A percentile compares a stretch with the other conserved stretches of the same genome.
Evolutionary conservation across 306 rosid genomes (phyloP).

Genomic region (Citrullus colocynthis): DNA sequence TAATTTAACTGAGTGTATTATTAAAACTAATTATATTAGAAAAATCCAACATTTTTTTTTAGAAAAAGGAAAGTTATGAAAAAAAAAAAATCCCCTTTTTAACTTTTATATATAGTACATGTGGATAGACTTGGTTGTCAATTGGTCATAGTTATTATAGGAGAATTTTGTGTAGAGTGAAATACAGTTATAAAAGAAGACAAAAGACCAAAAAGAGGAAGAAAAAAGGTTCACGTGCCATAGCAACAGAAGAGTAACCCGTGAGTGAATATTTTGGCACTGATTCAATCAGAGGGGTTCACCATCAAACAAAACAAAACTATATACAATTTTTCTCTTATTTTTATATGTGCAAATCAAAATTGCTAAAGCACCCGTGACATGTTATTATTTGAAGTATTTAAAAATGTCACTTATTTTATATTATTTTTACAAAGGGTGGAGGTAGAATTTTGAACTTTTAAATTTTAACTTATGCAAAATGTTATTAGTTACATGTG

Average conservation of each 20-base stretch:
- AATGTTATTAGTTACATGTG: too few relatives aligned
- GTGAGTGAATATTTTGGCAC: constrained; percentile 11
- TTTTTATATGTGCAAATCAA: neutral
- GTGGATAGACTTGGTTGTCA: neutral
- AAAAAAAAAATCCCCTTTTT: too few relatives aligned
- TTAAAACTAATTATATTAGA: too few relatives aligned
- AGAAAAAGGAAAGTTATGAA: too few relatives aligned
- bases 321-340: neutral
- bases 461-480: too few relatives aligned
- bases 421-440: too few relatives aligned
- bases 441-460: too few relatives aligned
- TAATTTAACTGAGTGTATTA: too few relatives aligned
- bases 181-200: neutral
- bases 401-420: neutral
- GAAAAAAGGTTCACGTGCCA: neutral
- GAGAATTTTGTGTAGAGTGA: neutral
- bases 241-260: neutral
- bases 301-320: neutral
- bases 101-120: neutral
- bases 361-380: constrained; percentile 2
- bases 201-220: neutral
- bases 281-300: neutral
- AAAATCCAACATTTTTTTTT: too few relatives aligned
- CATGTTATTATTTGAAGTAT: neutral
- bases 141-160: neutral